These are phyloP conservation scores for Dioszegia hungarica DNA, from an alignment of 768 basidiomycete genomes.

Conservation along the genomic window DNA sequence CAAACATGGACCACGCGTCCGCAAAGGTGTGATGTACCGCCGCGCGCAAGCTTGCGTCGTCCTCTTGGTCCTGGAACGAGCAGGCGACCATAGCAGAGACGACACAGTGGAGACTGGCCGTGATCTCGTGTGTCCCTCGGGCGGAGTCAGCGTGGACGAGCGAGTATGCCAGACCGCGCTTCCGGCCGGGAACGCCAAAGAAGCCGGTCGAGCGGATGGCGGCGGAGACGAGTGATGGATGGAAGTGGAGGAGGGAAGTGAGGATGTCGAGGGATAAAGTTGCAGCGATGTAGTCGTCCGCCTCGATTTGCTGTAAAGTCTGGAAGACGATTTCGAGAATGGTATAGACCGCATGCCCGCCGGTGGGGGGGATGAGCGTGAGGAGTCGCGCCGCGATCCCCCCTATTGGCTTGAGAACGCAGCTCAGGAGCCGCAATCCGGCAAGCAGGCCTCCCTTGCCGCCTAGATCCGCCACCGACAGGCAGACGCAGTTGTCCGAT, in stretches of 20 bases:
- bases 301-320: background rate
- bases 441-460: slow-evolving; percentile 63
- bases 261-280: slow-evolving; percentile 64
- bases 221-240: slow-evolving; percentile 70
- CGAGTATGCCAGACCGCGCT: slow-evolving; percentile 17
- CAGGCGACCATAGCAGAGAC: slow-evolving; percentile 72
- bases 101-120: slow-evolving; percentile 38
- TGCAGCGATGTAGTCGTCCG: slow-evolving; percentile 66
- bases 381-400: slow-evolving; percentile 63
- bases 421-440: slow-evolving; percentile 71
- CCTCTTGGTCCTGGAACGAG: slow-evolving; percentile 66
- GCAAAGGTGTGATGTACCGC: slow-evolving; percentile 70
- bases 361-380: slow-evolving; percentile 67
- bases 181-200: slow-evolving; percentile 49
- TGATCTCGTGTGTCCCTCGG: slow-evolving; percentile 71
- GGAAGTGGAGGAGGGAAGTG: slow-evolving; percentile 54
- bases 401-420: slow-evolving; percentile 65
- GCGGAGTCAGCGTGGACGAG: slow-evolving; percentile 68
- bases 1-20: slow-evolving; percentile 82
- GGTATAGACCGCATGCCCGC: background rate
- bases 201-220: slow-evolving; percentile 73
- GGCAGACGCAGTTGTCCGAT: slow-evolving; percentile 7
- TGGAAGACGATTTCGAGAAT: slow-evolving; percentile 8
- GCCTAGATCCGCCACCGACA: slow-evolving; percentile 54
- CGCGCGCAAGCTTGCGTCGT: slow-evolving; percentile 58